Percentiles rank a stretch among this genome's conserved stretches.
Evolutionary conservation across 2,329 filamentous ascomycete genomes (phyloP).

Genomic region (Ophiocordyceps camponoti-saundersi): DNA sequence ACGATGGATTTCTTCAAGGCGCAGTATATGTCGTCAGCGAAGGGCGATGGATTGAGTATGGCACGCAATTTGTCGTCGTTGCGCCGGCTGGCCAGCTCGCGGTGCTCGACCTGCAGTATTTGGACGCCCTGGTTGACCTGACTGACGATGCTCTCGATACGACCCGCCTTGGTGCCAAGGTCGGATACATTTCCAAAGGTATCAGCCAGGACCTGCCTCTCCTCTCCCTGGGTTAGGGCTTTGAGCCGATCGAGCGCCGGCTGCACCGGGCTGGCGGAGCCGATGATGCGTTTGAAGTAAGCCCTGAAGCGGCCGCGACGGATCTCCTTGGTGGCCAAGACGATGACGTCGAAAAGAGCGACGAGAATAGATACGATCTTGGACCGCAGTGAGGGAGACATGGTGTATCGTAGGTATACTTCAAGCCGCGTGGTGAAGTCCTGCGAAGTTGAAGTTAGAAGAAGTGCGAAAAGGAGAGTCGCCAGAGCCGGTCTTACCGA

Average conservation of each 20-base stretch:
- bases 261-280: slow-evolving; percentile 20
- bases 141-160: slow-evolving; percentile 15
- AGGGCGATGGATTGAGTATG: slow-evolving; percentile 23
- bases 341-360: slow-evolving; percentile 25
- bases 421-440: slow-evolving; percentile 24
- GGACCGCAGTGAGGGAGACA: slow-evolving; percentile 19
- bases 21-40: slow-evolving; percentile 23
- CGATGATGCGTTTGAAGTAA: slow-evolving; percentile 22
- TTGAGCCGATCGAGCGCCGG: slow-evolving; percentile 21
- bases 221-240: slow-evolving; percentile 22
- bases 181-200: slow-evolving; percentile 20
- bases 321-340: slow-evolving; percentile 23
- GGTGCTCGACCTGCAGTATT: slow-evolving; percentile 16
- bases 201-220: slow-evolving; percentile 24
- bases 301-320: slow-evolving; percentile 22
- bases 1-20: slow-evolving; percentile 22
- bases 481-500: slow-evolving; percentile 9
- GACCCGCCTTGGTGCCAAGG: slow-evolving; percentile 18
- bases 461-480: not conserved
- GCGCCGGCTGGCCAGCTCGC: slow-evolving; percentile 13
- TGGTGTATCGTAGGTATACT: slow-evolving; percentile 20
- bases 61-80: slow-evolving; percentile 21
- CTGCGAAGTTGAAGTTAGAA: slow-evolving; percentile 5
- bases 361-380: slow-evolving; percentile 25
- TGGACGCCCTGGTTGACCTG: slow-evolving; percentile 18